Percentiles rank a stretch among this genome's conserved stretches.
Conservation (phyloP, 2,329 filamentous ascomycete species). For the Epichloe brachyelytri region DNA sequence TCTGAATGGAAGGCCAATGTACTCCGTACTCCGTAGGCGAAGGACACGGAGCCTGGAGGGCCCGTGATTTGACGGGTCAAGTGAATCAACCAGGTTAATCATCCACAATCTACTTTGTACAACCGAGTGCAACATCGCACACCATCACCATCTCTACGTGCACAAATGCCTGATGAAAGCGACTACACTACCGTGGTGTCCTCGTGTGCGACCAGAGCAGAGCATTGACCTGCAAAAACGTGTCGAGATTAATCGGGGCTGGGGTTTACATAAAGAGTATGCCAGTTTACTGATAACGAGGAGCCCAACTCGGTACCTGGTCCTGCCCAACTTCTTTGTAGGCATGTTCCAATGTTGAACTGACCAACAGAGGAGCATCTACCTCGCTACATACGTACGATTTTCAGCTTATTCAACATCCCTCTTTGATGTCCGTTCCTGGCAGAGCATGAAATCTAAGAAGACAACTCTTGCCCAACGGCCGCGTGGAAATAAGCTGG, state of each 20-base stretch:
- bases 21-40: not conserved
- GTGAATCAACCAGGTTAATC: no score
- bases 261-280: not conserved
- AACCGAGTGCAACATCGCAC: not conserved
- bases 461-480: constrained; percentile 44
- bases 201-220: not conserved
- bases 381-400: not conserved
- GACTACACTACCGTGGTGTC: not conserved
- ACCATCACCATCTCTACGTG: not conserved
- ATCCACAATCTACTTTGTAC: no score
- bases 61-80: not conserved
- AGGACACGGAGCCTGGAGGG: not conserved
- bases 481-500: constrained; percentile 54
- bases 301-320: not conserved
- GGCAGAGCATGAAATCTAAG: constrained; percentile 32
- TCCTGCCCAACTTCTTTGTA: not conserved
- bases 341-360: no score
- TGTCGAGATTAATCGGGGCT: not conserved
- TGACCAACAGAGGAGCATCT: not conserved
- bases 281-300: not conserved
- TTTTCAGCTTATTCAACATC: not conserved
- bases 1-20: not conserved
- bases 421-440: not conserved
- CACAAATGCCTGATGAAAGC: not conserved
- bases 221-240: not conserved